phyloP scores from a whole-genome alignment of 495 filamentous ascomycete genomes.

The Neurospora africana region DNA sequence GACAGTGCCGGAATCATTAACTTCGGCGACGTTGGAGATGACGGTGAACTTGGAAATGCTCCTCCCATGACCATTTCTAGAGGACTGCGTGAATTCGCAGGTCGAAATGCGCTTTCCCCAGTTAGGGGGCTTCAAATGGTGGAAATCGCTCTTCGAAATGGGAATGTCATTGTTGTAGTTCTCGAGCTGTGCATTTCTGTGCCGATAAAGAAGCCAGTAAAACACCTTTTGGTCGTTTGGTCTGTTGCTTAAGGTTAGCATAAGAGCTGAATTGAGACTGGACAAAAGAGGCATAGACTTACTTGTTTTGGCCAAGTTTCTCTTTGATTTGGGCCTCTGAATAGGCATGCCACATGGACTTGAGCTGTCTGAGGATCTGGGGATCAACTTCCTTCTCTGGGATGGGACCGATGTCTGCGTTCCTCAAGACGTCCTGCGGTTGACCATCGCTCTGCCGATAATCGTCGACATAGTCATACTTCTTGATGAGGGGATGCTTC shows the following conservation, averaged over 20 bases:
- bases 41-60: slow-evolving; percentile 62
- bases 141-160: slow-evolving; percentile 79
- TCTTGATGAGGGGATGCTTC: slow-evolving; percentile 69
- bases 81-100: slow-evolving; percentile 35
- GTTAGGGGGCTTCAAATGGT: slow-evolving; percentile 54
- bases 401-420: slow-evolving; percentile 23
- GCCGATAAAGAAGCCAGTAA: slow-evolving; percentile 71
- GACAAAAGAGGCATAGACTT: slow-evolving; percentile 15
- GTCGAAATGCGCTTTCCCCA: slow-evolving; percentile 40
- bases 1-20: slow-evolving; percentile 25
- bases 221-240: slow-evolving; percentile 84
- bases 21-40: slow-evolving; percentile 45
- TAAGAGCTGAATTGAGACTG: slow-evolving; percentile 2
- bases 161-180: slow-evolving; percentile 66
- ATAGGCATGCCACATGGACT: slow-evolving; percentile 78
- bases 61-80: slow-evolving; percentile 35
- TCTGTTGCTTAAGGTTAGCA: slow-evolving; percentile 35
- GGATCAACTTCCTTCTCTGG: slow-evolving; percentile 52
- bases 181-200: slow-evolving; percentile 71
- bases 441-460: slow-evolving; percentile 25
- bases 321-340: slow-evolving; percentile 58
- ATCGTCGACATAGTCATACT: slow-evolving; percentile 60
- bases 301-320: slow-evolving; percentile 58
- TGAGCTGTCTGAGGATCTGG: slow-evolving; percentile 72
- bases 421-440: slow-evolving; percentile 12